phyloP scores from a whole-genome alignment of 2,329 filamentous ascomycete species.

The Zasmidium cellare region DNA sequence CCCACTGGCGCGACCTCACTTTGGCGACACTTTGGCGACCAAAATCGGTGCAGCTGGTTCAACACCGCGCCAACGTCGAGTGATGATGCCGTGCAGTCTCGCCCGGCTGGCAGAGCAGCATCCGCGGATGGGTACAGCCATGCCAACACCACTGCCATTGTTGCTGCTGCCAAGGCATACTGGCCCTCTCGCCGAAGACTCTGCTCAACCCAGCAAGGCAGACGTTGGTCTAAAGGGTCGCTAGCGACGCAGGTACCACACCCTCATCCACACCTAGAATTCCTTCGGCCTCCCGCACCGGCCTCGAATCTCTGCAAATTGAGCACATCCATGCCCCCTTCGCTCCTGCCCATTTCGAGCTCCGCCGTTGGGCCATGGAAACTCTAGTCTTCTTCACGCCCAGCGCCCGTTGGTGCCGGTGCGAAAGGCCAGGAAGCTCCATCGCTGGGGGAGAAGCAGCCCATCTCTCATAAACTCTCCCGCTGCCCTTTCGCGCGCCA shows the following conservation, averaged over 20 bases:
- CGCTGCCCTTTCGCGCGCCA: not conserved
- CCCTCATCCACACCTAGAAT: not conserved
- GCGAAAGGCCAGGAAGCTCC: not conserved
- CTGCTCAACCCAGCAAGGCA: not conserved
- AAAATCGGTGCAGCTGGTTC: not conserved
- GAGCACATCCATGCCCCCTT: not conserved
- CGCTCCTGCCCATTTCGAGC: not conserved
- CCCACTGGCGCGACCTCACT: not conserved
- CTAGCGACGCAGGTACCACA: not conserved
- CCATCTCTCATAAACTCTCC: not conserved
- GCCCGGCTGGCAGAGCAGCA: not conserved
- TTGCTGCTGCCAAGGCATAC: too few species aligned
- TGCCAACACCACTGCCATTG: too few species aligned
- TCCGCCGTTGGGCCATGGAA: not conserved
- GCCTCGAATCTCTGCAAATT: not conserved
- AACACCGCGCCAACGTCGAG: not conserved
- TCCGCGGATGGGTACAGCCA: not conserved
- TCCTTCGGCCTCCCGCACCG: not conserved
- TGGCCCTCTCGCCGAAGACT: not conserved
- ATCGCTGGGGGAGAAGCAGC: not conserved
- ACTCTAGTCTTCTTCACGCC: not conserved
- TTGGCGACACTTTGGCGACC: not conserved
- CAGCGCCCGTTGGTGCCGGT: not conserved
- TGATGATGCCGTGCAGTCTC: not conserved
- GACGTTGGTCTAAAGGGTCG: not conserved